Percentiles rank a stretch among this genome's conserved stretches.
Evolutionary conservation across 2,329 filamentous ascomycete genomes (phyloP).

Genomic region (Alternaria longipes): DNA sequence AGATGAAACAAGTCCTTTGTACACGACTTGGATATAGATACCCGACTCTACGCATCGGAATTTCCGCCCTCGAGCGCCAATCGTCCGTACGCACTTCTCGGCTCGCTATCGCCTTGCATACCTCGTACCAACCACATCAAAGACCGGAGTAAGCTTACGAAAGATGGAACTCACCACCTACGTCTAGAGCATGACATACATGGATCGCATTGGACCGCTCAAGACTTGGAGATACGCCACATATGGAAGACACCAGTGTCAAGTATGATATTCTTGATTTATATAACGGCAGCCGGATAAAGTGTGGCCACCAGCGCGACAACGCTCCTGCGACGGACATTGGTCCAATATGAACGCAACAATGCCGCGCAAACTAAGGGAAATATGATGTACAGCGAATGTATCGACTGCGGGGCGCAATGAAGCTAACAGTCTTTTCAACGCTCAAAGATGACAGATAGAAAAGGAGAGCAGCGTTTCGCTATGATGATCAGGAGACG

Average conservation of each 20-base stretch:
- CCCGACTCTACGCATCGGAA: neutral
- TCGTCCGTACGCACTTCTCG: neutral
- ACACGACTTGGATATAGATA: neutral
- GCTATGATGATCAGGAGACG: constrained; percentile 22
- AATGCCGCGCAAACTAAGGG: constrained; percentile 12
- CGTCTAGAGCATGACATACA: neutral
- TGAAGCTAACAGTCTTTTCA: constrained; percentile 17
- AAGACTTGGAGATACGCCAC: neutral
- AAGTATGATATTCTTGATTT: neutral
- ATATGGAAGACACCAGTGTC: neutral
- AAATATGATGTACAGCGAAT: constrained; percentile 31
- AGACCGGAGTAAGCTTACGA: neutral
- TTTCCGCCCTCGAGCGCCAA: neutral
- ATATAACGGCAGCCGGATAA: neutral
- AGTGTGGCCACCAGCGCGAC: neutral
- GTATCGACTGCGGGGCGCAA: constrained; percentile 34
- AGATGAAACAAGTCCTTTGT: constrained; percentile 1
- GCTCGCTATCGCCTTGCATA: neutral
- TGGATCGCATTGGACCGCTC: neutral
- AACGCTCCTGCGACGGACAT: neutral
- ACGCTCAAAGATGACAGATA: constrained; percentile 16
- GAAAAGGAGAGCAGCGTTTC: constrained; percentile 24
- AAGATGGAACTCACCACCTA: neutral
- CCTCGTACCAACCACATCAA: neutral
- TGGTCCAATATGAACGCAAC: constrained; percentile 8